Evolutionary conservation across 805 yeast genomes (phyloP).

Genomic region (Maudiozyma bulderi): DNA sequence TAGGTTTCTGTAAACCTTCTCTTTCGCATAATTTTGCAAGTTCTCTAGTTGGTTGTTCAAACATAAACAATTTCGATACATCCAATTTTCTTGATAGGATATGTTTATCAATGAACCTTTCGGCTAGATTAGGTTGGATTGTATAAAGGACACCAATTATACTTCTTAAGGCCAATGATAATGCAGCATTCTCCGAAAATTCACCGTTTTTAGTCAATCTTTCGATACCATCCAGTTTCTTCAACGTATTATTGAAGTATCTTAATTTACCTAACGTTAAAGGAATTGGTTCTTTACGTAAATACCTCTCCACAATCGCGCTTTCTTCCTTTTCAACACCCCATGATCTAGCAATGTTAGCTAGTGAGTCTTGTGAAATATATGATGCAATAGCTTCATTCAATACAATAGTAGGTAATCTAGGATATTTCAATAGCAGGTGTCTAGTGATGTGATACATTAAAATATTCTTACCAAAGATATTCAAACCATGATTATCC

Average conservation of each 20-base stretch:
- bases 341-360: constrained; percentile 67
- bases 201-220: constrained; percentile 32
- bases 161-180: constrained; percentile 69
- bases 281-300: constrained; percentile 59
- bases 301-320: constrained; percentile 52
- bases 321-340: constrained; percentile 75
- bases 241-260: constrained; percentile 29
- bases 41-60: constrained; percentile 80
- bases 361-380: constrained; percentile 56
- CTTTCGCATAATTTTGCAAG: constrained; percentile 67
- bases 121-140: constrained; percentile 45
- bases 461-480: constrained; percentile 73
- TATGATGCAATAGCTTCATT: constrained; percentile 69
- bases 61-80: constrained; percentile 62
- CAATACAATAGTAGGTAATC: constrained; percentile 75
- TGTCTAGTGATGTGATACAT: constrained; percentile 68
- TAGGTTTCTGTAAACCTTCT: constrained; percentile 63
- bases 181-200: constrained; percentile 28
- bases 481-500: constrained; percentile 68
- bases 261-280: constrained; percentile 64
- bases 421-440: constrained; percentile 69
- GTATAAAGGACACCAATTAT: constrained; percentile 69
- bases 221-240: constrained; percentile 42
- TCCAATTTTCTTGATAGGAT: constrained; percentile 77
- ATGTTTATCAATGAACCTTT: constrained; percentile 61